A percentile compares a stretch with the other conserved stretches of the same genome.
Evolutionary conservation across 75 land plant species (phyloP).

Genomic region (Picea sitchensis): DNA sequence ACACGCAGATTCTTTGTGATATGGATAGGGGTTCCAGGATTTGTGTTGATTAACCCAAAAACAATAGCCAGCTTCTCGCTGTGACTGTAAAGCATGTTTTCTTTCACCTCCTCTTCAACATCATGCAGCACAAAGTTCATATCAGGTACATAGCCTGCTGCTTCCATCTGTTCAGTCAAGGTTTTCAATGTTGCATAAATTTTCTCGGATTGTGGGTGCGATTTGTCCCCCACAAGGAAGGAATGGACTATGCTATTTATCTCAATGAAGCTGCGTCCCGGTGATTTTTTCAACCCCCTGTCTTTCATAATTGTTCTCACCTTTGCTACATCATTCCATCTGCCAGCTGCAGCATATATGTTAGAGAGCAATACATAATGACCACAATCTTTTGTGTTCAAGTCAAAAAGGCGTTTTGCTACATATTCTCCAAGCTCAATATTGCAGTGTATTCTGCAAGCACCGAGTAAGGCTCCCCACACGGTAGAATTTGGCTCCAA

Average conservation of each 20-base stretch:
- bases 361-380: constrained; percentile 21
- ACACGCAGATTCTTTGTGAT: constrained; percentile 14
- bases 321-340: constrained; percentile 9
- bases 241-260: constrained; percentile 12
- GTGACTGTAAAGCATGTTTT: constrained; percentile 14
- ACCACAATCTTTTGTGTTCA: constrained; percentile 10
- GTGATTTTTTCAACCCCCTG: constrained; percentile 9
- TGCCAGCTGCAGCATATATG: constrained; percentile 20
- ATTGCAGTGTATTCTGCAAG: constrained; percentile 14
- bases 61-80: constrained; percentile 22
- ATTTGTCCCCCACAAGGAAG: constrained; percentile 11
- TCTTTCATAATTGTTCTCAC: constrained; percentile 5
- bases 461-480: constrained; percentile 21
- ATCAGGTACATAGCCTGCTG: constrained; percentile 11
- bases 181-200: constrained; percentile 8
- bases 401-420: not conserved
- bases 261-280: constrained; percentile 14
- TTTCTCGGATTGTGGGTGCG: constrained; percentile 11
- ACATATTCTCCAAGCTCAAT: constrained; percentile 7
- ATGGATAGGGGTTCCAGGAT: constrained; percentile 12
- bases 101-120: constrained; percentile 5
- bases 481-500: not conserved
- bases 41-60: constrained; percentile 13
- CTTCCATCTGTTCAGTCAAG: constrained; percentile 11
- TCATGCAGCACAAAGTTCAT: constrained; percentile 10